Base-by-base conservation (phyloP, 73 alveolate species). In the Paramecium biaurelia region DNA sequence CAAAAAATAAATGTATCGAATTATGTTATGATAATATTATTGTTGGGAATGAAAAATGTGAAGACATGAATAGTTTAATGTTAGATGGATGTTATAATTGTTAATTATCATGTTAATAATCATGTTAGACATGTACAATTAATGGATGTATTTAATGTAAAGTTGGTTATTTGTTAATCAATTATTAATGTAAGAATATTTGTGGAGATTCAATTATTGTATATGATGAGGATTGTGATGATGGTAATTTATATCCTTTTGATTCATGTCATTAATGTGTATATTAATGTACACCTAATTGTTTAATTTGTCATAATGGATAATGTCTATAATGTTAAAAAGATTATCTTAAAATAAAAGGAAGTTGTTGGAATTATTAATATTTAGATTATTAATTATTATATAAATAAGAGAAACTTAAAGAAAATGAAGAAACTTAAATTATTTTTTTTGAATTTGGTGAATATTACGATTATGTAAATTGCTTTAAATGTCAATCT, bases 151-250 rank as follows among this genome's bases (percentile, higher is more conserved):
- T 34, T 4, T 18, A 53, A 53, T 53, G 68, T 23, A 20, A 63
- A 32, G 49, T 9, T 26, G 41, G 49, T 12, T 63, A 23, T 63
- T 7, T 9, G 12, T n/a, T 63, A 26, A 63, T 7, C 26, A 63
- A 63, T 26, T 6, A 24, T 23, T 12, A 26, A 23, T 63, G 84
- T n/a, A n/a, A 5, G 10, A 53, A 53, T 53, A 53, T 53, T 53
- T 72, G 86, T 18, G 86, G 86, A 34, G 58, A 72, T 37, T 14
- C 56, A 5, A 72, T 72, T 72, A 67, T 72, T 34, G 86, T 30
- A 3, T 5, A 35, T 34, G 24, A 11, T 5, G 86, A 72, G 12
- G 86, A 72, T 20, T 72, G 86, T 72, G 86, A 72, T 72, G 86
- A 72, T 18, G 86, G 86, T 6, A 72, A 72, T 38, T 67, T 26